These are phyloP conservation scores for Geum urbanum DNA, from an alignment of 306 rosid genomes.

Conservation along the genomic window DNA sequence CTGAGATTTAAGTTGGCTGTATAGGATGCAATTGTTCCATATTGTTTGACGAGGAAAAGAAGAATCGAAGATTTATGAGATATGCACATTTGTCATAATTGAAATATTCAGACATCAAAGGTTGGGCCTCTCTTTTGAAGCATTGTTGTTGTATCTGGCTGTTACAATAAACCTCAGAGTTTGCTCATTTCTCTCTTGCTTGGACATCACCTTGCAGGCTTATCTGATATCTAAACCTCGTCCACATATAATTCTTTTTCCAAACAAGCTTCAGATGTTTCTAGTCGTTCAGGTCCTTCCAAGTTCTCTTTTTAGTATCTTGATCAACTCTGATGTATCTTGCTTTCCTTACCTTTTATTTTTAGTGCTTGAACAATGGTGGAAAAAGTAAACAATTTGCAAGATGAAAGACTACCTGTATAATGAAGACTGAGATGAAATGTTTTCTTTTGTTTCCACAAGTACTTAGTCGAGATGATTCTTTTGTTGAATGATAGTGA, in stretches of 20 bases:
- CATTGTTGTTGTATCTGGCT: too few species aligned
- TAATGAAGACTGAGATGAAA: not conserved
- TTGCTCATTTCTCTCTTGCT: not conserved
- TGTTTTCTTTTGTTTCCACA: not conserved
- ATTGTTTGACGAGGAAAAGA: too few species aligned
- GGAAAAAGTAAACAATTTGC: not conserved
- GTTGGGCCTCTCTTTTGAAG: too few species aligned
- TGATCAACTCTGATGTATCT: not conserved
- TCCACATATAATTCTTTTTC: not conserved
- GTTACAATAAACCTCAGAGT: not conserved
- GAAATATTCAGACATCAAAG: too few species aligned
- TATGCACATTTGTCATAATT: too few species aligned
- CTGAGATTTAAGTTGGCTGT: too few species aligned
- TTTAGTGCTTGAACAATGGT: not conserved
- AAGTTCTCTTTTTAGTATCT: not conserved
- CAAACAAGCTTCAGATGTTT: not conserved
- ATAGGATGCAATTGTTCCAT: too few species aligned
- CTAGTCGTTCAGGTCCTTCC: not conserved
- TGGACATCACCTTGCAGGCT: not conserved
- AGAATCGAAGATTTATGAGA: too few species aligned
- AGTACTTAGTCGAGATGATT: not conserved
- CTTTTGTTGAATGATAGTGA: not conserved
- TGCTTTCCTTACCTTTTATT: not conserved
- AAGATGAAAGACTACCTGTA: not conserved
- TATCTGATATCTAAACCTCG: not conserved